Base-by-base conservation (phyloP, 2,329 filamentous ascomycete species). In the Alternaria gansuensis region DNA sequence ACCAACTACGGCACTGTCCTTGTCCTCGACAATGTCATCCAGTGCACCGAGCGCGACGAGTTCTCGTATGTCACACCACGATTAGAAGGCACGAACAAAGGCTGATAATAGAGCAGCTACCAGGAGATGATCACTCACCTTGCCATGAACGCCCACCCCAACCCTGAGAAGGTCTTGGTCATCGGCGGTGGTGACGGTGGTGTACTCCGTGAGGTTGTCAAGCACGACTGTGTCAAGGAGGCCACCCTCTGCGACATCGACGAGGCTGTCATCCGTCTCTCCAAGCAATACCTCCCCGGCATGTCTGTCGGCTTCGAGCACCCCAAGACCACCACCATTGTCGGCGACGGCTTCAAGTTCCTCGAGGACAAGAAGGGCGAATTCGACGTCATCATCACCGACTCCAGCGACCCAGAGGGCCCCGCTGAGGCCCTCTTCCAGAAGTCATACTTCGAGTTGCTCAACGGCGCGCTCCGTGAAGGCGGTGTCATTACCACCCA, bases 91-190 rank as follows among this genome's bases (percentile, higher is more conserved):
- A 21, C 8, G 24, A 28, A 23, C 44, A 49, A 39, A 49, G 31
- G 59, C 60, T 75, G 52, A 76, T 57, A 9, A 50, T 36, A 45
- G 37, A 24, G 50, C 65, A 85, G 83, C 73, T 97, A 97, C 88
- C 95, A 99, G 86, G 95, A 99, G 87, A 99, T 99, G 95, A 99
- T 99, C 82, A 93, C 94, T 72, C 93, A 99, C 83, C 87, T 99
- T 70, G 95, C 93, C 82, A 92, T 99, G 90, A 95, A 96, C 87
- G 92, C 94, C 53, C 95, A 99, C 87, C 95, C 95, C 71, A 89
- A 96, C 85, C 95, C 95, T 77, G 95, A 98, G 88, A 96, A 93
- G 82, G 95, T 99, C 53, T 89, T 99, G 58, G 95, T 99, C 79
- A 98, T 99, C 75, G 95, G 95, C 67, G 95, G 95, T 74, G 95